A percentile compares a stretch with the other conserved stretches of the same genome.
Conservation (phyloP, 768 basidiomycete species). For the Suillus luteus region DNA sequence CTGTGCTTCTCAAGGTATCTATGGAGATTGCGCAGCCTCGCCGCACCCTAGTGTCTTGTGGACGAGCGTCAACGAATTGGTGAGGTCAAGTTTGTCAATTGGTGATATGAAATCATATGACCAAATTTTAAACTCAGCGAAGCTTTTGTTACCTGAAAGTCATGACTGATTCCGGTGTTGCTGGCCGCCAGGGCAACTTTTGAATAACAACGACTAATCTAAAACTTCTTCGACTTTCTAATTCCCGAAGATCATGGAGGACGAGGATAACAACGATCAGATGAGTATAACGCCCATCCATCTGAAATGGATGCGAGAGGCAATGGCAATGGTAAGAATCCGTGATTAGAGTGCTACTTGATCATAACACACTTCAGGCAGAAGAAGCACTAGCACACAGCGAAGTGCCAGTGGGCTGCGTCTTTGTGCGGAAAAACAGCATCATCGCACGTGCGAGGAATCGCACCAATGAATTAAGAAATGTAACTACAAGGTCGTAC, state of each 20-base stretch:
- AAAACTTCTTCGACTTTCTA: background rate
- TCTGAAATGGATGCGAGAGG: constrained; percentile 78
- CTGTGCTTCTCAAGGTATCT: background rate
- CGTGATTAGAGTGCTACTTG: background rate
- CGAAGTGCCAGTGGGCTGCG: constrained; percentile 97
- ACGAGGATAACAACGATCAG: background rate
- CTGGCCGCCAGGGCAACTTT: background rate
- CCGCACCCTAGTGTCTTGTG: background rate
- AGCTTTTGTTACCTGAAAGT: background rate
- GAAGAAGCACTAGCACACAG: constrained; percentile 80
- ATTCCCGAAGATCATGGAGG: constrained; percentile 1
- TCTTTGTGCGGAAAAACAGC: constrained; percentile 79
- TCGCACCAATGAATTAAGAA: constrained; percentile 90
- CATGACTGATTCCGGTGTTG: background rate
- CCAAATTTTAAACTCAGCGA: background rate
- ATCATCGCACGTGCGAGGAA: constrained; percentile 90
- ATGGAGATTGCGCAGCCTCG: background rate
- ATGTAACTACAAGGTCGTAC: constrained; percentile 51
- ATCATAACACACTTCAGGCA: constrained; percentile 44
- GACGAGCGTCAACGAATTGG: background rate
- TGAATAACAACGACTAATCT: no score
- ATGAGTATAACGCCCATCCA: constrained; percentile 32
- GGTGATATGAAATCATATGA: background rate
- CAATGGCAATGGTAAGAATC: constrained; percentile 72
- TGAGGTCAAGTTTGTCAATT: background rate